Evolutionary conservation across 169 alveolate species (phyloP).

Genomic region (Eimeria tenella): DNA sequence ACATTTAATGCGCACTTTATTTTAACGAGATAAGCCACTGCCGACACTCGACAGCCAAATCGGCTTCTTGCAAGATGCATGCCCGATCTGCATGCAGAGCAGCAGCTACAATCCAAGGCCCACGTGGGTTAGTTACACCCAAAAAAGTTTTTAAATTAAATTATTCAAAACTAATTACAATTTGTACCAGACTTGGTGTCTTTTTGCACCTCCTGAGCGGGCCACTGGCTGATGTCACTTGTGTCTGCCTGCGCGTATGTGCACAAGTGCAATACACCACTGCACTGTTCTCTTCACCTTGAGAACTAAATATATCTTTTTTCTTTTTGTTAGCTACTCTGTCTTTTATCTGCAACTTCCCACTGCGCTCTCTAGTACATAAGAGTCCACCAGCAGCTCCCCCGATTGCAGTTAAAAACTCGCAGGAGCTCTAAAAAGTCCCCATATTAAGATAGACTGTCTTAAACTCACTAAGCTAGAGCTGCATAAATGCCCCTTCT

Average conservation of each 20-base stretch:
- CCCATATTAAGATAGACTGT: no score
- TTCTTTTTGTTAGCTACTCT: no score
- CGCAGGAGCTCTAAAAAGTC: no score
- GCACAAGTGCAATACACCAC: background rate
- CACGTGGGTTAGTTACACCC: background rate
- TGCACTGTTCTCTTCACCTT: no score
- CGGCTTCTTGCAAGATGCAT: background rate
- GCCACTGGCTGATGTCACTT: no score
- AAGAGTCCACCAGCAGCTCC: no score
- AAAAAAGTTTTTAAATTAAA: background rate
- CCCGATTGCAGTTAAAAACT: no score
- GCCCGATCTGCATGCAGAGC: background rate
- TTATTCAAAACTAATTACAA: background rate
- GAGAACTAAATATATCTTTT: no score
- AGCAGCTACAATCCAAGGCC: background rate
- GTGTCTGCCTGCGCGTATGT: background rate
- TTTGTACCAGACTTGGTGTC: background rate
- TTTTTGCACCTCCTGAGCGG: background rate
- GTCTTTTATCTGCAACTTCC: no score
- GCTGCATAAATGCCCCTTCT: no score
- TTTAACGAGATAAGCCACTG: background rate
- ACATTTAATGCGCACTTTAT: background rate
- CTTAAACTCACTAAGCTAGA: no score
- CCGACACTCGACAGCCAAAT: constrained; percentile 51
- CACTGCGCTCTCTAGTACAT: no score